Percentiles rank a stretch among this genome's conserved stretches.
Conservation (phyloP, 2,329 filamentous ascomycete species). For the Aspergillus aculeatinus region DNA sequence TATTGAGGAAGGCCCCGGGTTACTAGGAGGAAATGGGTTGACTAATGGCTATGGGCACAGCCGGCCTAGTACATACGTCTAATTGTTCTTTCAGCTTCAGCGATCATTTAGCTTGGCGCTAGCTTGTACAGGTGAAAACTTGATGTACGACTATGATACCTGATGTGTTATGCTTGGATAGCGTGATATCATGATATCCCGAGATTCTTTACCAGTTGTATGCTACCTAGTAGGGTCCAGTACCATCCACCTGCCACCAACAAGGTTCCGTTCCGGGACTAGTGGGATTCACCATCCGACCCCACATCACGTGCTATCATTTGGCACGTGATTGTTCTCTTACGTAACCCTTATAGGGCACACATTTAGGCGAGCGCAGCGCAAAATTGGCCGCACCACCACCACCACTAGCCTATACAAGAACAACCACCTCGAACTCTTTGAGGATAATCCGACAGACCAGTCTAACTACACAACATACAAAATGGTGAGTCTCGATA, state of each 20-base stretch:
- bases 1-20: slow-evolving; percentile 17
- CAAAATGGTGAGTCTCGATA: slow-evolving; percentile 46
- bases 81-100: slow-evolving; percentile 29
- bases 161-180: slow-evolving; percentile 24
- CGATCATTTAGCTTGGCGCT: slow-evolving; percentile 19
- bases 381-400: slow-evolving; percentile 24
- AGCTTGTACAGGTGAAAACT: slow-evolving; percentile 32
- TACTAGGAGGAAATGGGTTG: slow-evolving; percentile 29
- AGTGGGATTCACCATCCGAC: background rate
- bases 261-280: background rate
- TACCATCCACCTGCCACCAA: too few species aligned
- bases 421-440: slow-evolving; percentile 41
- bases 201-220: background rate
- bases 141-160: slow-evolving; percentile 47
- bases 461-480: slow-evolving; percentile 33
- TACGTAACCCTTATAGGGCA: slow-evolving; percentile 22
- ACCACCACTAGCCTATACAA: slow-evolving; percentile 26
- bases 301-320: background rate
- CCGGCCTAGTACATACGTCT: slow-evolving; percentile 43
- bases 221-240: too few species aligned
- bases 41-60: slow-evolving; percentile 38
- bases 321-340: background rate
- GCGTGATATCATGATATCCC: background rate
- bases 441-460: slow-evolving; percentile 55
- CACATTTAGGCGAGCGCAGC: slow-evolving; percentile 31